phyloP scores from a whole-genome alignment of 1,284 basidiomycete genomes.

The Apiotrichum akiyoshidainum region DNA sequence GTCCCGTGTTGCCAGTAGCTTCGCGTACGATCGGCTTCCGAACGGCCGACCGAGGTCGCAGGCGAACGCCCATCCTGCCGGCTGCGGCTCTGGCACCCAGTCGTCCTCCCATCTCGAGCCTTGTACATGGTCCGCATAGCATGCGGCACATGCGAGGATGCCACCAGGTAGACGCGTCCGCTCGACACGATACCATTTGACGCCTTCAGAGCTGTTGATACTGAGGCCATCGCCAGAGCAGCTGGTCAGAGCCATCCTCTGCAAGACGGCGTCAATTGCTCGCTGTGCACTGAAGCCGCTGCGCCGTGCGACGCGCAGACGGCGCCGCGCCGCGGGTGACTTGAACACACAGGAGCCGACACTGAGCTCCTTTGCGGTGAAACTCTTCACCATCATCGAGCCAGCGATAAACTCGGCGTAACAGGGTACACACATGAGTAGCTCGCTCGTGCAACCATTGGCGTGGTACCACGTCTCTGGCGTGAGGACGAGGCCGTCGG shows the following conservation, averaged over 20 bases:
- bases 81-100: too few species aligned
- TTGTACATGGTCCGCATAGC: too few species aligned
- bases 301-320: background rate
- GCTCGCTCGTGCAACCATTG: background rate
- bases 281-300: background rate
- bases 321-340: background rate
- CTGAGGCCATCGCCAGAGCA: background rate
- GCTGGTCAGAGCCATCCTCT: background rate
- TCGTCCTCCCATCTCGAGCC: too few species aligned
- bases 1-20: background rate
- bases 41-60: background rate
- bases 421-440: background rate
- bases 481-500: background rate
- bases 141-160: too few species aligned
- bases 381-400: background rate
- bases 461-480: conserved; percentile 1
- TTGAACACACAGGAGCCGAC: background rate
- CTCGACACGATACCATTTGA: background rate
- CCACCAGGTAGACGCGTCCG: too few species aligned
- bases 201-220: background rate
- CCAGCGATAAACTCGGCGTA: background rate
- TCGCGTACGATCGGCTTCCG: background rate
- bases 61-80: too few species aligned
- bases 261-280: background rate
- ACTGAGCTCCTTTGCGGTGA: background rate